phyloP scores from a whole-genome alignment of 805 yeast species.

The Wickerhamomyces sydowiorum region DNA sequence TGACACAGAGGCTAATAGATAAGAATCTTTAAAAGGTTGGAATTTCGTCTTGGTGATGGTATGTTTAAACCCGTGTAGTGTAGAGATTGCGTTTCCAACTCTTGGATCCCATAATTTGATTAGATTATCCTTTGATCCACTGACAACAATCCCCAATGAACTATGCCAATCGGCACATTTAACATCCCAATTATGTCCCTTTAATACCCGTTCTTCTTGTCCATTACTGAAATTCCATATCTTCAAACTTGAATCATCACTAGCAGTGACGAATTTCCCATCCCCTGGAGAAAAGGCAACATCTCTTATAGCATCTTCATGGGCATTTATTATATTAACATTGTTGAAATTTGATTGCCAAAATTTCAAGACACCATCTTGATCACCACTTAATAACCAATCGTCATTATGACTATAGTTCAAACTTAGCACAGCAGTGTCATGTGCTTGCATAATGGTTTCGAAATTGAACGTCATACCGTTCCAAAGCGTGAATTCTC shows the following conservation, averaged over 20 bases:
- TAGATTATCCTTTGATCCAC: slow-evolving; percentile 94
- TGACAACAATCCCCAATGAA: slow-evolving; percentile 72
- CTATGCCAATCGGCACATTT: slow-evolving; percentile 98
- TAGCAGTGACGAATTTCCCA: slow-evolving; percentile 85
- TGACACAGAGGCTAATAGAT: slow-evolving; percentile 78
- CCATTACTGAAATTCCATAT: slow-evolving; percentile 94
- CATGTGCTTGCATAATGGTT: slow-evolving; percentile 98
- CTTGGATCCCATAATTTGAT: slow-evolving; percentile 97
- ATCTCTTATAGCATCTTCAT: slow-evolving; percentile 79
- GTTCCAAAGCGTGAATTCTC: slow-evolving; percentile 96
- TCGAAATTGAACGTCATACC: slow-evolving; percentile 94
- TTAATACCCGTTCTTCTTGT: slow-evolving; percentile 67
- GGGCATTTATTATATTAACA: slow-evolving; percentile 76
- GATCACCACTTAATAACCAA: slow-evolving; percentile 93
- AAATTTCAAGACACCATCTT: slow-evolving; percentile 83
- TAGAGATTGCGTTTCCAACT: slow-evolving; percentile 62
- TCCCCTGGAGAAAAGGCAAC: slow-evolving; percentile 88
- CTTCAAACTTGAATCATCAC: slow-evolving; percentile 87
- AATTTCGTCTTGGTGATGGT: slow-evolving; percentile 83
- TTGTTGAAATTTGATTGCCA: slow-evolving; percentile 99
- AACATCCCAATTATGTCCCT: slow-evolving; percentile 99
- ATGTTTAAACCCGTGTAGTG: slow-evolving; percentile 89
- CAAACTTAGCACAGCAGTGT: slow-evolving; percentile 74
- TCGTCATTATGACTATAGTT: slow-evolving; percentile 86
- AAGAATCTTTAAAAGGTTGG: slow-evolving; percentile 67